Base-by-base conservation (phyloP, 495 filamentous ascomycete genomes). In the Evernia prunastri region DNA sequence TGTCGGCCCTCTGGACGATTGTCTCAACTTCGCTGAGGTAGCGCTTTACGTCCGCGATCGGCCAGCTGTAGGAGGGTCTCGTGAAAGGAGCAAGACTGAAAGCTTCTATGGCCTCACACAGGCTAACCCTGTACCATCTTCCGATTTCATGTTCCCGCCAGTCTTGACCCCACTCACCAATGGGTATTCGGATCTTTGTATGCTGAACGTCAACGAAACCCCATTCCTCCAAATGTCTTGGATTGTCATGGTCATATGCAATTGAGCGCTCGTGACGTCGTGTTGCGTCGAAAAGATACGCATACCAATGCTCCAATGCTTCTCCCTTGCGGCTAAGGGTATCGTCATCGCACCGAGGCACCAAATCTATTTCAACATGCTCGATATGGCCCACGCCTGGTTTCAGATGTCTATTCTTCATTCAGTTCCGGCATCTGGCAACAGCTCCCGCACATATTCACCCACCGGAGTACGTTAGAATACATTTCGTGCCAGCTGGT, bases 321-420 rank as follows among this genome's bases (percentile, higher is more conserved):
- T 76, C 61, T 70, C 64, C 47, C 83, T 74, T 70, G 11, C 51
- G 51, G 8, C 15, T 20, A 85, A 63, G 72, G 71, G 61, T 83
- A n/a, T 83, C 81, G 68, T 91, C 87, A 62, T 93, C 89, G 64
- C 85, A 89, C 33, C 85, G 87, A n/a, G 90, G 90, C 31, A 82
- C 76, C 57, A 89, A 85, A 72, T 97, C 91, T 39, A 97, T 89
- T 71, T 97, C 93, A n/a, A 96, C 85, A 61, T 96, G 92, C 74
- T 97, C 93, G 56, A 96, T 78, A 74, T 83, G 86, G 15, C 90
- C 92, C 62, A 73, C 76, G 7, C 88, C 86, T 13, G 92, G 90
- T 65, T 83, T 87, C n/a, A 96, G 82, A 68, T 96, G 91, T 47
- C 86, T 86, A 56, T 42, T 58, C 45, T 18, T 13, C 57, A 73